These are phyloP conservation scores for Fusarium sp. DNA, from an alignment of 2,329 filamentous ascomycete species.

Conservation along the genomic window DNA sequence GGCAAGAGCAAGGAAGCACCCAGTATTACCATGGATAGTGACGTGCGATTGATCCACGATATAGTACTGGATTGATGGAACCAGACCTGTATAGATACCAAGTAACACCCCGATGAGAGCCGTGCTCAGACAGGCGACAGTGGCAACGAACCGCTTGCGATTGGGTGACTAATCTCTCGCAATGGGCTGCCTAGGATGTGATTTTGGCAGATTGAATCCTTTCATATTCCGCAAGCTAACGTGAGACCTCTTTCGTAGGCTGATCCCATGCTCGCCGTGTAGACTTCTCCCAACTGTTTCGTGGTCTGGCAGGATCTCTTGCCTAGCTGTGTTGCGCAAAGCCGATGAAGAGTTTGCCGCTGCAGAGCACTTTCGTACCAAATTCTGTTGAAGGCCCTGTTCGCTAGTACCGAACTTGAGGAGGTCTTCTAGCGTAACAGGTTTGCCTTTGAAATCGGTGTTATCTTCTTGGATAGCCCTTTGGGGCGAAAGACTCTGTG, in stretches of 20 bases:
- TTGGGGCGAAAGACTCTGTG: constrained; percentile 16
- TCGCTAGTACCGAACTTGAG: not conserved
- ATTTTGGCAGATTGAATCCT: constrained; percentile 61
- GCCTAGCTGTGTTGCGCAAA: constrained; percentile 29
- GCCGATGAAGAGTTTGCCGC: constrained; percentile 6
- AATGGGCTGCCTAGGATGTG: constrained; percentile 69
- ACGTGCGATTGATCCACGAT: constrained; percentile 74
- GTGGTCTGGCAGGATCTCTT: constrained; percentile 41
- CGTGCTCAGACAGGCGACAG: constrained; percentile 76
- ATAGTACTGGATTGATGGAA: constrained; percentile 81
- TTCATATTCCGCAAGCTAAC: constrained; percentile 61
- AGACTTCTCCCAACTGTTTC: constrained; percentile 41
- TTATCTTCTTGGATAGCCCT: constrained; percentile 25
- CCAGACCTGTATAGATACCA: constrained; percentile 80
- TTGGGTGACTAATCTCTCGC: constrained; percentile 75
- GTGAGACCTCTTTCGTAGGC: constrained; percentile 61
- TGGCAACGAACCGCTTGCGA: constrained; percentile 74
- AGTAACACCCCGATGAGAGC: constrained; percentile 74
- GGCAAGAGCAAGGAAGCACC: constrained; percentile 75
- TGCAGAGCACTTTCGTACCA: constrained; percentile 2
- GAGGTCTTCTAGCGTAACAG: constrained; percentile 2
- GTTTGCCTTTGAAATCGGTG: not conserved
- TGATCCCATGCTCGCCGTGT: constrained; percentile 50
- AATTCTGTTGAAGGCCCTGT: not conserved
- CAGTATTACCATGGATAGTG: constrained; percentile 76